Percentiles rank a stretch among this genome's conserved stretches.
phyloP scores from a whole-genome alignment of 2,329 filamentous ascomycete genomes.

The Phialemonium atrogriseum region DNA sequence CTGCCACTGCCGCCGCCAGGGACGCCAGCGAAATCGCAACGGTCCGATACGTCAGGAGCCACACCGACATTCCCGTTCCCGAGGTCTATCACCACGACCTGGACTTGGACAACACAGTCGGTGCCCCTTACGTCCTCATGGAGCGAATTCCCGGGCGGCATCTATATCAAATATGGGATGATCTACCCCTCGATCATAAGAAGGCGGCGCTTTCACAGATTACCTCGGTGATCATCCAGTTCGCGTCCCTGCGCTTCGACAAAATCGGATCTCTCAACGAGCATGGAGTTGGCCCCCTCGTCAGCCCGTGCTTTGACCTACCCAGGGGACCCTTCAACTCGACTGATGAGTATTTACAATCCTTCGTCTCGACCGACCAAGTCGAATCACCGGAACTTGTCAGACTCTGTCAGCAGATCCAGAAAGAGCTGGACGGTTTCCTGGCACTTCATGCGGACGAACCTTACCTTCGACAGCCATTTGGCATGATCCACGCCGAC shows the following conservation, averaged over 20 bases:
- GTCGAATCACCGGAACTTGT: no score
- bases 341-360: no score
- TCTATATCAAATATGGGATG: conserved; percentile 4
- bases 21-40: conserved; percentile 4
- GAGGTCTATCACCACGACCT: conserved; percentile 5
- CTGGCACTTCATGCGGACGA: no score
- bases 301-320: no score
- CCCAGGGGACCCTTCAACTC: no score
- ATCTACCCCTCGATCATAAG: conserved; percentile 1
- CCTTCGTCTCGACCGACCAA: no score
- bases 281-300: no score
- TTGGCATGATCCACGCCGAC: conserved; percentile 4
- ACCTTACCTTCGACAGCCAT: conserved; percentile 4
- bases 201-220: conserved; percentile 5
- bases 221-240: conserved; percentile 2
- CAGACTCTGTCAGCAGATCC: no score
- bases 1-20: background rate
- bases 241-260: conserved; percentile 4
- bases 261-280: conserved; percentile 3
- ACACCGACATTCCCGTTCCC: conserved; percentile 4
- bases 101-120: conserved; percentile 1
- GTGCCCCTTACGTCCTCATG: conserved; percentile 3
- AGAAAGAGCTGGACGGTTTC: no score
- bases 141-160: conserved; percentile 3
- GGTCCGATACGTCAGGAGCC: background rate